phyloP scores from a whole-genome alignment of 352 stramenopile genomes.

The Globisporangium barbulae region DNA sequence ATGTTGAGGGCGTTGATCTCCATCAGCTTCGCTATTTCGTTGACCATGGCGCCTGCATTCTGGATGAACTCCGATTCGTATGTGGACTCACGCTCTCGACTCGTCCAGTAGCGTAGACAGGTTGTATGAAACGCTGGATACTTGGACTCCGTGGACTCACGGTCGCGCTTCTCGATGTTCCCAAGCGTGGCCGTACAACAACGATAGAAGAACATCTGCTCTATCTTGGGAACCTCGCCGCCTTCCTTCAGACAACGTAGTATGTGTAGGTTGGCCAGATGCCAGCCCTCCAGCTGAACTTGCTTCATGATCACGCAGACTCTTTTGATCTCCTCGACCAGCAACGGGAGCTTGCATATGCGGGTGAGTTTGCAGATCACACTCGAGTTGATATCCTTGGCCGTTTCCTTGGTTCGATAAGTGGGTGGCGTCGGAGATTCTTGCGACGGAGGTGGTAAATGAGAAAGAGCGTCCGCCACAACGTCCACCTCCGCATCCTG shows the following conservation, averaged over 20 bases:
- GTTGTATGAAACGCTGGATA: not conserved
- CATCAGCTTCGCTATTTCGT: not conserved
- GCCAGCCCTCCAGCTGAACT: not conserved
- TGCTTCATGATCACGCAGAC: not conserved
- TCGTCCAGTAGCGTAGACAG: not conserved
- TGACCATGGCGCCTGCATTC: not conserved
- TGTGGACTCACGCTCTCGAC: not conserved
- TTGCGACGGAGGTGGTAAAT: conserved; percentile 4
- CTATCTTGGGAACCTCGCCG: not conserved
- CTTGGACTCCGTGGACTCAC: not conserved
- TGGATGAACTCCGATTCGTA: not conserved
- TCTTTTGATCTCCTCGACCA: not conserved
- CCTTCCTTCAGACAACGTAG: not conserved
- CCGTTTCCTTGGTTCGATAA: conserved; percentile 8
- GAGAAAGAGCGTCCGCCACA: conserved; percentile 3
- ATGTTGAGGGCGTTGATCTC: not conserved
- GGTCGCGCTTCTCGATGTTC: not conserved
- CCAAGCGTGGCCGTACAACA: not conserved
- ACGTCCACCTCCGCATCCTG: not conserved
- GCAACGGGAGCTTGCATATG: conserved; percentile 2
- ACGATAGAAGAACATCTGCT: not conserved
- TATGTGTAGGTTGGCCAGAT: not conserved
- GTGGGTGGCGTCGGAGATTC: not conserved
- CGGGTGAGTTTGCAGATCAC: conserved; percentile 7
- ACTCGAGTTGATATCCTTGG: conserved; percentile 2